Conservation (phyloP, 2,329 filamentous ascomycete species). For the Incumbomyces lentus region DNA sequence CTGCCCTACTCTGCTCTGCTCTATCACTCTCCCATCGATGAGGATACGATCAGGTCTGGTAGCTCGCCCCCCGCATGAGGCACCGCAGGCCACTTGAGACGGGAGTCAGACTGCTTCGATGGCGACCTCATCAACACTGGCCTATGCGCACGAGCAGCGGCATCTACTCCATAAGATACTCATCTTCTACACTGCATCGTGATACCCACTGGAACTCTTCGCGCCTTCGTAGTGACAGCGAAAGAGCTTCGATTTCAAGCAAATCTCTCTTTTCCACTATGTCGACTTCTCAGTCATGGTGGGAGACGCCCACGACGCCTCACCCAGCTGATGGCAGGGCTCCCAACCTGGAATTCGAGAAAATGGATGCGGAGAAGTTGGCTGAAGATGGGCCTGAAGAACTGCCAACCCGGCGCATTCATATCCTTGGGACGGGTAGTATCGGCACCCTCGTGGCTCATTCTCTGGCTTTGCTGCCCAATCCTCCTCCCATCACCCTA, state of each 20-base stretch:
- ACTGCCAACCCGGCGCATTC: constrained; percentile 43
- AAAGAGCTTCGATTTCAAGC: neutral
- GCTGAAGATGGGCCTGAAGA: constrained; percentile 7
- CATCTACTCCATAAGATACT: neutral
- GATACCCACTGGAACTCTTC: neutral
- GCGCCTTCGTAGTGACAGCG: neutral
- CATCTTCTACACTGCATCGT: no score
- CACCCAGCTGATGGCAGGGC: constrained; percentile 10
- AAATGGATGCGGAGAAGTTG: constrained; percentile 6
- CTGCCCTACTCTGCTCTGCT: no score
- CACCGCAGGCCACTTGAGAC: neutral
- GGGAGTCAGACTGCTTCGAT: constrained; percentile 52
- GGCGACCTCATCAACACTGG: constrained; percentile 98
- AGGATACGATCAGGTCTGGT: no score
- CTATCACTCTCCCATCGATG: no score
- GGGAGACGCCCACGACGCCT: constrained; percentile 7
- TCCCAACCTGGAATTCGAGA: constrained; percentile 1
- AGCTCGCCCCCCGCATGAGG: constrained; percentile 1
- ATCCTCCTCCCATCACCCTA: constrained; percentile 64
- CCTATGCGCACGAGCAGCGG: constrained; percentile 45
- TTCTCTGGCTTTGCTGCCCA: constrained; percentile 50
- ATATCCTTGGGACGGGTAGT: constrained; percentile 72
- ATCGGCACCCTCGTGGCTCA: constrained; percentile 71
- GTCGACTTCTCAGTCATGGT: constrained; percentile 17
- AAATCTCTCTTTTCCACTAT: constrained; percentile 12